Conservation (phyloP, 1,284 basidiomycete genomes). For the Tremellales sp. region DNA sequence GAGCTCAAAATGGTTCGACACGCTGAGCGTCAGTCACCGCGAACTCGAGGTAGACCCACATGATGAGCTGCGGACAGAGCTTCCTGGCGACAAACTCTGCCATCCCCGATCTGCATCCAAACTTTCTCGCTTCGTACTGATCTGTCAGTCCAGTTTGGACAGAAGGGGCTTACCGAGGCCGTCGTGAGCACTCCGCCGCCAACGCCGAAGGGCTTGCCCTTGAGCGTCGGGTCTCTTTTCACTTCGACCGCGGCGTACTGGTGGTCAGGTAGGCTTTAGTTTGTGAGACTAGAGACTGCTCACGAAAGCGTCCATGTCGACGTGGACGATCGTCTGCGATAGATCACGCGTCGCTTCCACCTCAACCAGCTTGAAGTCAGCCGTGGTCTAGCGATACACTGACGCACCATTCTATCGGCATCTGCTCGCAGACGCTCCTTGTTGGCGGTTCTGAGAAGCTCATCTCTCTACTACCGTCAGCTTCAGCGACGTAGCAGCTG, state of each 20-base stretch:
- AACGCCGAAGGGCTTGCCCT: slow-evolving; percentile 83
- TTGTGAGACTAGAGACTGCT: slow-evolving; percentile 21
- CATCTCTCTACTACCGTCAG: slow-evolving; percentile 37
- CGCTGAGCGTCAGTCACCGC: slow-evolving; percentile 25
- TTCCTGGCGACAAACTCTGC: slow-evolving; percentile 89
- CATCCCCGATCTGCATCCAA: slow-evolving; percentile 84
- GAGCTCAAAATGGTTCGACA: slow-evolving; percentile 60
- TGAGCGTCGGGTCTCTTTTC: slow-evolving; percentile 69
- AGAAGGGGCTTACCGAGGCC: slow-evolving; percentile 52
- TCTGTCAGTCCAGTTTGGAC: background rate
- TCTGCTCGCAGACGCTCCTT: slow-evolving; percentile 32
- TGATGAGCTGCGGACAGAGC: slow-evolving; percentile 84
- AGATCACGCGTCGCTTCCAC: slow-evolving; percentile 76
- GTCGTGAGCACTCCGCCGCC: slow-evolving; percentile 71
- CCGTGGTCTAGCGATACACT: background rate
- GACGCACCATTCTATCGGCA: slow-evolving; percentile 43
- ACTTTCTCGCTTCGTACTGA: slow-evolving; percentile 86
- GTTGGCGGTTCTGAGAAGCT: slow-evolving; percentile 32
- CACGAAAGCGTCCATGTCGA: slow-evolving; percentile 48
- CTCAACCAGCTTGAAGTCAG: slow-evolving; percentile 58
- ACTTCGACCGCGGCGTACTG: slow-evolving; percentile 55
- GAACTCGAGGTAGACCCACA: slow-evolving; percentile 44
- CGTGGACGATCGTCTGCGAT: slow-evolving; percentile 62
- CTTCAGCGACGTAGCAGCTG: slow-evolving; percentile 5
- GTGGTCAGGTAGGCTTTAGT: background rate